Evolutionary conservation across 257 asterid species (phyloP).

Genomic region (Agastache rugosa): DNA sequence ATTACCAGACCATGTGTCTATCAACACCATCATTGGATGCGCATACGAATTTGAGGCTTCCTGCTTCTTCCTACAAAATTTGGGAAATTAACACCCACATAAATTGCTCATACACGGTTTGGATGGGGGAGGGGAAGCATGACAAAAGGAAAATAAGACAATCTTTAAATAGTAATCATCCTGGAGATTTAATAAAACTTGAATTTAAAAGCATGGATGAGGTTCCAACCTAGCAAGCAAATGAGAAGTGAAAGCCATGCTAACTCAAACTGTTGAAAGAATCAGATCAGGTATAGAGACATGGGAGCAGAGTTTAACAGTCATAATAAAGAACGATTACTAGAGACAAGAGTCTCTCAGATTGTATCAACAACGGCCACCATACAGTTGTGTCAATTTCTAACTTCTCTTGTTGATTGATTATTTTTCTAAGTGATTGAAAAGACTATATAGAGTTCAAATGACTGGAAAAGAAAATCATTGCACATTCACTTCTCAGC

Average conservation of each 20-base stretch:
- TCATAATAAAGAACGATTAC: not conserved
- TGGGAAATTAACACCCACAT: conserved; percentile 26
- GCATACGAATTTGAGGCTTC: conserved; percentile 80
- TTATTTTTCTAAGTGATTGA: too few relatives aligned
- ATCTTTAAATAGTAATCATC: not conserved
- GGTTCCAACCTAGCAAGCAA: conserved; percentile 25
- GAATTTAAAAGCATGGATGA: conserved; percentile 5
- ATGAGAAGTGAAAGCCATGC: not conserved
- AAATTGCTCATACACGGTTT: not conserved
- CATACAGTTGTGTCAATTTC: too few relatives aligned
- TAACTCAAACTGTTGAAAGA: conserved; percentile 1
- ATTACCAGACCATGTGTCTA: conserved; percentile 95
- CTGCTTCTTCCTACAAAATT: conserved; percentile 85
- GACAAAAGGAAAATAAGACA: not conserved
- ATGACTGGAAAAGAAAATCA: not conserved
- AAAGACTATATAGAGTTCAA: conserved; percentile 14
- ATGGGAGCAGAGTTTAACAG: too few relatives aligned
- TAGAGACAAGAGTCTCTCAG: not conserved
- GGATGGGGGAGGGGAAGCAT: not conserved
- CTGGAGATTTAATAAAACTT: not conserved
- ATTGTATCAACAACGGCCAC: conserved; percentile 19
- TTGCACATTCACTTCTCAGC: conserved; percentile 18
- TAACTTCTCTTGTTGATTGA: not conserved
- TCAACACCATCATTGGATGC: conserved; percentile 88
- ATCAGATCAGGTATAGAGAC: too few relatives aligned